Conservation (phyloP, 129 eudicot genomes). For the Calendula officinalis region DNA sequence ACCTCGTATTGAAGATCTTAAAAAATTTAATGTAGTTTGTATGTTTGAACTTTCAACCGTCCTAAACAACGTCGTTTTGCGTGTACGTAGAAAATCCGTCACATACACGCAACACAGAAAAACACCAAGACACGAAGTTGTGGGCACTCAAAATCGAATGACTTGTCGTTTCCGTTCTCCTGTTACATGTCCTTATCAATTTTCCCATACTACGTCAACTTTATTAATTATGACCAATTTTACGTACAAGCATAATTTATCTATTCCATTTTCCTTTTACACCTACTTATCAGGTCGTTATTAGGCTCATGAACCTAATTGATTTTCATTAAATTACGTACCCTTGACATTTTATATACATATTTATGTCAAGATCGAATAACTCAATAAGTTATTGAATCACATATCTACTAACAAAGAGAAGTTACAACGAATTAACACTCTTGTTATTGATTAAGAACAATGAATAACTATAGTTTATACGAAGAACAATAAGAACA, state of each 20-base stretch:
- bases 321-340: too few species aligned
- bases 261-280: too few species aligned
- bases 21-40: not conserved
- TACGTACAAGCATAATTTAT: not conserved
- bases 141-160: constrained; percentile 26
- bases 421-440: too few species aligned
- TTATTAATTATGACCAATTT: not conserved
- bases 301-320: too few species aligned
- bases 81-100: not conserved
- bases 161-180: constrained; percentile 32
- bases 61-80: not conserved
- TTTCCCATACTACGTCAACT: constrained; percentile 5
- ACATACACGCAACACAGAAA: constrained; percentile 21
- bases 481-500: too few species aligned
- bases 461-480: too few species aligned
- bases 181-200: constrained; percentile 23
- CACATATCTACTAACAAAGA: too few species aligned
- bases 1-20: not conserved
- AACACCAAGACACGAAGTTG: constrained; percentile 13
- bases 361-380: too few species aligned
- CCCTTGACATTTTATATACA: too few species aligned
- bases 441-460: too few species aligned
- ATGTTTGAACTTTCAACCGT: constrained; percentile 2
- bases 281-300: too few species aligned
- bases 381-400: too few species aligned